These are phyloP conservation scores for Calcarisporium arbuscula DNA, from an alignment of 2,329 filamentous ascomycete species.

Conservation along the genomic window DNA sequence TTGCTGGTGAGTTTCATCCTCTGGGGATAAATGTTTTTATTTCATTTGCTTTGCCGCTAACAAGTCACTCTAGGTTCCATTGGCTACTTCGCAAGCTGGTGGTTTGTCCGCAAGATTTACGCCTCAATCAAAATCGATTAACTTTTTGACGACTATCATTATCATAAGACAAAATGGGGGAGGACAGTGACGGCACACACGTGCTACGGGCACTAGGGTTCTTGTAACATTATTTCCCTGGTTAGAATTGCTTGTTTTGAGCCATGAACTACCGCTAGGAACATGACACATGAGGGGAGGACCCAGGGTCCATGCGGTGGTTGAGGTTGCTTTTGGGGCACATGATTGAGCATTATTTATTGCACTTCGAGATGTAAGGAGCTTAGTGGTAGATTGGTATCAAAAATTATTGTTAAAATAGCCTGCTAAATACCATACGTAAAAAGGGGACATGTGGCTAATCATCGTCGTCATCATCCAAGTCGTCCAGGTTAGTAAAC, in stretches of 20 bases:
- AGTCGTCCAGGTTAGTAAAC: slow-evolving; percentile 47
- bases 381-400: slow-evolving; percentile 6
- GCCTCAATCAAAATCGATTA: slow-evolving; percentile 97
- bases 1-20: slow-evolving; percentile 66
- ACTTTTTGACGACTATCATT: slow-evolving; percentile 9
- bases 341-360: too few species aligned
- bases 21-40: not conserved
- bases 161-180: slow-evolving; percentile 1
- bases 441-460: slow-evolving; percentile 17
- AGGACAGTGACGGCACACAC: not conserved
- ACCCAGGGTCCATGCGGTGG: too few species aligned
- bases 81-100: slow-evolving; percentile 91
- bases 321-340: too few species aligned
- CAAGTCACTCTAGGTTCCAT: slow-evolving; percentile 64
- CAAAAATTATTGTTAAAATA: not conserved
- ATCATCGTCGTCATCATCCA: slow-evolving; percentile 42
- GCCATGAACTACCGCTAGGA: too few species aligned
- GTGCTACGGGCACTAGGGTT: too few species aligned
- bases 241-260: too few species aligned
- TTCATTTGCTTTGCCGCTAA: slow-evolving; percentile 12
- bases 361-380: too few species aligned
- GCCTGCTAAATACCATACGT: not conserved
- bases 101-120: slow-evolving; percentile 92
- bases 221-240: too few species aligned
- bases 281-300: too few species aligned